A percentile compares a stretch with the other conserved stretches of the same genome.
Evolutionary conservation across 1,284 basidiomycete genomes (phyloP).

Genomic region (Trametes sp.): DNA sequence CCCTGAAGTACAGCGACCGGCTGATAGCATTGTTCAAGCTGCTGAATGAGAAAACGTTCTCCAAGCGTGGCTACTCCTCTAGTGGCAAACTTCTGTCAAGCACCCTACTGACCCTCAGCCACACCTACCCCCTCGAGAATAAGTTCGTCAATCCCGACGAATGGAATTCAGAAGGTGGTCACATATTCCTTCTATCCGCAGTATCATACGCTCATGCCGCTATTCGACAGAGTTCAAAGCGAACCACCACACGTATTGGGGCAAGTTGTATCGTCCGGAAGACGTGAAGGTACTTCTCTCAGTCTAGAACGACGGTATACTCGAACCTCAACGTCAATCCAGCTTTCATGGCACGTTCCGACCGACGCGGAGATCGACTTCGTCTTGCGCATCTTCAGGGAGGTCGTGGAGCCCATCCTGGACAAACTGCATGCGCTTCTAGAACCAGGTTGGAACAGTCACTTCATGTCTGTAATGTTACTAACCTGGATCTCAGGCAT

Average conservation of each 20-base stretch:
- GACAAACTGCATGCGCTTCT: conserved; percentile 67
- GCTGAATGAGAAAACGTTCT: conserved; percentile 76
- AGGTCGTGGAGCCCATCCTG: conserved; percentile 76
- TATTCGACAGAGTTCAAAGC: conserved; percentile 64
- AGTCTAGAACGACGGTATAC: too few species aligned
- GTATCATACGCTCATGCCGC: not conserved
- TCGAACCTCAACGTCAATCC: too few species aligned
- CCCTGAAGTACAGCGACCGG: conserved; percentile 67
- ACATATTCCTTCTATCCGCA: not conserved
- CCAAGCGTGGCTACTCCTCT: conserved; percentile 88
- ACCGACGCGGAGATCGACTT: conserved; percentile 76
- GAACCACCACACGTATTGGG: conserved; percentile 85
- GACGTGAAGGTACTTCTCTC: conserved; percentile 60
- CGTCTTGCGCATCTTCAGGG: conserved; percentile 75
- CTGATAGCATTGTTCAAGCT: conserved; percentile 72
- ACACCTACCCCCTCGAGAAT: conserved; percentile 86
- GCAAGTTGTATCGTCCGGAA: conserved; percentile 66
- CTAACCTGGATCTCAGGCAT: too few species aligned
- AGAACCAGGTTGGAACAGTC: conserved; percentile 51
- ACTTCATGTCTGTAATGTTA: too few species aligned
- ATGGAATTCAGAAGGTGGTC: conserved; percentile 76
- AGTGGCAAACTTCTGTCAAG: conserved; percentile 83
- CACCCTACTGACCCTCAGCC: conserved; percentile 77
- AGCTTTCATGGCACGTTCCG: conserved; percentile 86
- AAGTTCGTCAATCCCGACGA: conserved; percentile 85